phyloP scores from a whole-genome alignment of 1,139 yeast species.

The Debaryomycetaceae sp. region DNA sequence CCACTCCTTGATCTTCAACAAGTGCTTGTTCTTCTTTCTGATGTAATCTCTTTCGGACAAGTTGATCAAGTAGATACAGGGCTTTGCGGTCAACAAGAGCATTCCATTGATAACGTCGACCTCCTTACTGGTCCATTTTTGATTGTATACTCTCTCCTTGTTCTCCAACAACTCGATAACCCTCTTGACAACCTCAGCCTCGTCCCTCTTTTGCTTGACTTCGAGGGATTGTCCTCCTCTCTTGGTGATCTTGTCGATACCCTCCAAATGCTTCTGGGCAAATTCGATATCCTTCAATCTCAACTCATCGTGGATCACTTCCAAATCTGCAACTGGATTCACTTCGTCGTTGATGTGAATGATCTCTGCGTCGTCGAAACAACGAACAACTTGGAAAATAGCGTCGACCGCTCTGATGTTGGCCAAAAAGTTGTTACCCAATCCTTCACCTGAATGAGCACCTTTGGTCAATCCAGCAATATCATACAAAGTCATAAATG shows the following conservation, averaged over 20 bases:
- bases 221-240: conserved; percentile 96
- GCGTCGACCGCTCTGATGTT: conserved; percentile 98
- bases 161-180: conserved; percentile 73
- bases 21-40: conserved; percentile 96
- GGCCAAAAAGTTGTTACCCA: conserved; percentile 96
- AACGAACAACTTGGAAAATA: conserved; percentile 94
- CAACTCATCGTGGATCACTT: conserved; percentile 86
- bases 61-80: conserved; percentile 91
- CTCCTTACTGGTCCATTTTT: conserved; percentile 84
- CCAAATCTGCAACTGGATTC: conserved; percentile 92
- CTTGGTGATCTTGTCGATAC: conserved; percentile 78
- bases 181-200: conserved; percentile 74
- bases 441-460: conserved; percentile 96
- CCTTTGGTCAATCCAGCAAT: conserved; percentile 98
- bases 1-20: conserved; percentile 93
- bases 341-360: conserved; percentile 98
- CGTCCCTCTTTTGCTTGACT: conserved; percentile 92
- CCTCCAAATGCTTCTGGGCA: conserved; percentile 85
- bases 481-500: conserved; percentile 89
- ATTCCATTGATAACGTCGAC: conserved; percentile 84
- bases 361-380: conserved; percentile 97
- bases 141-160: conserved; percentile 91
- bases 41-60: conserved; percentile 90
- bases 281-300: conserved; percentile 96
- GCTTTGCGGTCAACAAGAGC: conserved; percentile 91